These are phyloP conservation scores for Suillus spraguei DNA, from an alignment of 768 basidiomycete species.

Conservation along the genomic window DNA sequence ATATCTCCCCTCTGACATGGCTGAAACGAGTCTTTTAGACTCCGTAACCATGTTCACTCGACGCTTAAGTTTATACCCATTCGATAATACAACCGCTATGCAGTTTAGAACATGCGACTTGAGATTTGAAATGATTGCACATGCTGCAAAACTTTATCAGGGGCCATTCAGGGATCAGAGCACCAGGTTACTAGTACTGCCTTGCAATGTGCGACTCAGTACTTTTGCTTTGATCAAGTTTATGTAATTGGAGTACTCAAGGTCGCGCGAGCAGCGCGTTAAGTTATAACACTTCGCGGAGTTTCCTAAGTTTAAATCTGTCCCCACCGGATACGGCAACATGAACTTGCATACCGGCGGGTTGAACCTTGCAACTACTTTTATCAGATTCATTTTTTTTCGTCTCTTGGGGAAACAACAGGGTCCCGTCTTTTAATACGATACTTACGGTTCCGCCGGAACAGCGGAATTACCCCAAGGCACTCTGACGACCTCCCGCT, in stretches of 20 bases:
- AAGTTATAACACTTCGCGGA: not conserved
- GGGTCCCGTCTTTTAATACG: too few relatives aligned
- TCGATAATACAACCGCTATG: not conserved
- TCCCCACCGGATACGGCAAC: not conserved
- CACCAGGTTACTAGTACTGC: not conserved
- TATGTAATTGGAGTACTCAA: not conserved
- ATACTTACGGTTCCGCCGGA: too few relatives aligned
- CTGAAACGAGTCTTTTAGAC: not conserved
- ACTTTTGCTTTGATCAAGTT: too few relatives aligned
- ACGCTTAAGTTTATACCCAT: not conserved
- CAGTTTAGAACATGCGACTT: too few relatives aligned
- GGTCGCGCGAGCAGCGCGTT: too few relatives aligned
- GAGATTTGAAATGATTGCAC: not conserved
- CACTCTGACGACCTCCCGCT: too few relatives aligned
- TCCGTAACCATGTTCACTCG: too few relatives aligned
- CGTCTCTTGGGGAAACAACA: too few relatives aligned
- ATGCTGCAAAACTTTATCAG: not conserved
- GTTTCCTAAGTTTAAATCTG: not conserved
- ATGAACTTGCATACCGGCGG: not conserved
- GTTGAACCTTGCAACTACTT: too few relatives aligned
- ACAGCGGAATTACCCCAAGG: too few relatives aligned
- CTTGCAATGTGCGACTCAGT: too few relatives aligned
- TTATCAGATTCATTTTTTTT: too few relatives aligned
- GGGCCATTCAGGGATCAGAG: not conserved
- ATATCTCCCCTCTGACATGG: not conserved